These are phyloP conservation scores for Mortierella sp. DNA, from an alignment of 371 early-diverging fungal genomes.

Conservation along the genomic window DNA sequence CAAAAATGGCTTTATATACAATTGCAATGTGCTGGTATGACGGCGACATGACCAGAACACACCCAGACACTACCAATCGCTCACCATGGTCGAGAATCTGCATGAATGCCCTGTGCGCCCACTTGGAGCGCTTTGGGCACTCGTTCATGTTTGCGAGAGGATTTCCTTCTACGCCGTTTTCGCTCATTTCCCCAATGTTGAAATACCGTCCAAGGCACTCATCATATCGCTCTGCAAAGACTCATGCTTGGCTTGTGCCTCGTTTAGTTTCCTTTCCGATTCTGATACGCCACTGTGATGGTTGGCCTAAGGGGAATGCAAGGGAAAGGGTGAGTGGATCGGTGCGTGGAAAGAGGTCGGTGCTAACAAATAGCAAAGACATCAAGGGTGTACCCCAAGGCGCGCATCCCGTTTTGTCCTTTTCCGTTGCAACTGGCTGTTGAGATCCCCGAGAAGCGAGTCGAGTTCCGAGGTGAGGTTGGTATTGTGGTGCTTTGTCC, in stretches of 20 bases:
- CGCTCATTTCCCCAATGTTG: constrained; percentile 34
- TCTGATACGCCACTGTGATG: constrained; percentile 10
- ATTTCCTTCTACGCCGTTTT: too few species aligned
- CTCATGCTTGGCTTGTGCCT: constrained; percentile 48
- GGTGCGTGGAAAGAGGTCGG: not conserved
- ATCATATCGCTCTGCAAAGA: constrained; percentile 46
- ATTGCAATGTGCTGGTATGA: too few species aligned
- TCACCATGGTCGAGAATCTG: too few species aligned
- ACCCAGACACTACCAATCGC: too few species aligned
- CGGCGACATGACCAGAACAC: too few species aligned
- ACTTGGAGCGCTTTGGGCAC: too few species aligned
- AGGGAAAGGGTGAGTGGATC: not conserved
- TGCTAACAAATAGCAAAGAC: not conserved
- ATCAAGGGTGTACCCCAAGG: constrained; percentile 4
- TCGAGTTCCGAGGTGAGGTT: constrained; percentile 50
- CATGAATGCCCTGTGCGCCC: too few species aligned
- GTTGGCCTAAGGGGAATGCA: not conserved
- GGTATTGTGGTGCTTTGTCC: constrained; percentile 30
- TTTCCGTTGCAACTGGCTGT: constrained; percentile 40
- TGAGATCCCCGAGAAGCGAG: constrained; percentile 50
- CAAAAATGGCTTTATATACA: too few species aligned
- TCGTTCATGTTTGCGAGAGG: too few species aligned
- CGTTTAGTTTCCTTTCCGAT: constrained; percentile 29
- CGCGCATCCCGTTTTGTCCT: constrained; percentile 42
- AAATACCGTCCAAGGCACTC: constrained; percentile 50